Evolutionary conservation across 2,329 filamentous ascomycete species (phyloP).

Genomic region (Sarocladium brachiariae): DNA sequence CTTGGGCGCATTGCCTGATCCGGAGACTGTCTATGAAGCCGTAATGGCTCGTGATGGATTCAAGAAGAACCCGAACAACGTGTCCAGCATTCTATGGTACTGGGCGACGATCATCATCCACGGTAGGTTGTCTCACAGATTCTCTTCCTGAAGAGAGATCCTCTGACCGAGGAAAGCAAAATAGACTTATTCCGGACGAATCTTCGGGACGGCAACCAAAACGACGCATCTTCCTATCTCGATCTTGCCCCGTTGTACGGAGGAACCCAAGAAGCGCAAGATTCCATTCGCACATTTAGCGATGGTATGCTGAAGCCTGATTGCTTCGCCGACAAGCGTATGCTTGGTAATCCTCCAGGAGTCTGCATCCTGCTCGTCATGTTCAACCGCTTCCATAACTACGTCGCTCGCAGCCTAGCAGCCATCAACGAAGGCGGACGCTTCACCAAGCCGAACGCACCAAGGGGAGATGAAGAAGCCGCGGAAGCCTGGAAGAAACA

Average conservation of each 20-base stretch:
- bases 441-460: slow-evolving; percentile 58
- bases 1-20: slow-evolving; percentile 62
- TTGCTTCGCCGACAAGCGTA: slow-evolving; percentile 61
- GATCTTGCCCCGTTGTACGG: slow-evolving; percentile 68
- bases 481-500: slow-evolving; percentile 56
- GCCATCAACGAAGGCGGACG: slow-evolving; percentile 79
- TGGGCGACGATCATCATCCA: slow-evolving; percentile 70
- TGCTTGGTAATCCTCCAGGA: slow-evolving; percentile 65
- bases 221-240: slow-evolving; percentile 65
- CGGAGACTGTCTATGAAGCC: slow-evolving; percentile 54
- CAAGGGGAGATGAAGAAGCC: slow-evolving; percentile 41
- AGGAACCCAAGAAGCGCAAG: slow-evolving; percentile 58
- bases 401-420: slow-evolving; percentile 71
- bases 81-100: slow-evolving; percentile 66
- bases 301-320: slow-evolving; percentile 69
- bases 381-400: slow-evolving; percentile 83
- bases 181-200: slow-evolving; percentile 66
- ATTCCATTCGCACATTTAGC: slow-evolving; percentile 61
- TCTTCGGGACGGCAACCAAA: slow-evolving; percentile 48
- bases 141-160: not conserved
- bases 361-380: slow-evolving; percentile 67
- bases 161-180: not conserved
- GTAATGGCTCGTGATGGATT: slow-evolving; percentile 48
- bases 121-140: no score
- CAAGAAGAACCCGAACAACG: slow-evolving; percentile 60